phyloP scores from a whole-genome alignment of 2,329 filamentous ascomycete species.

The Emericellopsis cladophorae region DNA sequence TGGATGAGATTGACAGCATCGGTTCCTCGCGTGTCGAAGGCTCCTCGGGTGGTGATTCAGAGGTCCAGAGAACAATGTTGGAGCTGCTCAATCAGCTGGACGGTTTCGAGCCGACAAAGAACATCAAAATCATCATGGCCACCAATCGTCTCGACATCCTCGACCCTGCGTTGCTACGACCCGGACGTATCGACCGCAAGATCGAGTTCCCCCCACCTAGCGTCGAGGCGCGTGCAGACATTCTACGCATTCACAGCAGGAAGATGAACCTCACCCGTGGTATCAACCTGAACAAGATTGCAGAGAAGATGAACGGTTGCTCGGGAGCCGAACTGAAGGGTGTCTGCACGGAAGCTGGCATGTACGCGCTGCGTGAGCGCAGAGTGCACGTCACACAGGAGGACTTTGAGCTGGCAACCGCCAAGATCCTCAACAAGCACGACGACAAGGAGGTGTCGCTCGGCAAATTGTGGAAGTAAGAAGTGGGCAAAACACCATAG shows the following conservation, averaged over 20 bases:
- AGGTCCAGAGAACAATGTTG: conserved; percentile 97
- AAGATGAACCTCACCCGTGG: conserved; percentile 98
- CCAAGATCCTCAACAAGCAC: conserved; percentile 99
- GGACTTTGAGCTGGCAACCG: conserved; percentile 95
- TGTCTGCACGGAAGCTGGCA: conserved; percentile 95
- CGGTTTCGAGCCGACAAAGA: conserved; percentile 97
- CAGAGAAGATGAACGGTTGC: conserved; percentile 99
- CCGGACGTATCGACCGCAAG: conserved; percentile 96
- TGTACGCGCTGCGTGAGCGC: conserved; percentile 92
- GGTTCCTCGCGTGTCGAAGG: conserved; percentile 94
- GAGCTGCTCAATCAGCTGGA: conserved; percentile 97
- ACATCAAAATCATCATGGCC: conserved; percentile 99
- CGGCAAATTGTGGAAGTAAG: conserved; percentile 60
- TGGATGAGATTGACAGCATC: conserved; percentile 99
- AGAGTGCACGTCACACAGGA: conserved; percentile 98
- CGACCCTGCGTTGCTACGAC: conserved; percentile 84
- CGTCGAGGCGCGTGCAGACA: conserved; percentile 92
- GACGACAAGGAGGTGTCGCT: conserved; percentile 94
- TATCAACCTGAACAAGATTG: conserved; percentile 96
- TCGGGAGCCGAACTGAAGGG: conserved; percentile 96
- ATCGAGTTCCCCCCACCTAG: conserved; percentile 98
- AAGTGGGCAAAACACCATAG: conserved; percentile 4
- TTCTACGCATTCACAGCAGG: conserved; percentile 90
- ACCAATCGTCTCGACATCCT: conserved; percentile 97
- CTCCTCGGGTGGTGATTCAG: conserved; percentile 87